Evolutionary conservation across 768 basidiomycete genomes (phyloP).

Genomic region (Boletus rubescentipes): DNA sequence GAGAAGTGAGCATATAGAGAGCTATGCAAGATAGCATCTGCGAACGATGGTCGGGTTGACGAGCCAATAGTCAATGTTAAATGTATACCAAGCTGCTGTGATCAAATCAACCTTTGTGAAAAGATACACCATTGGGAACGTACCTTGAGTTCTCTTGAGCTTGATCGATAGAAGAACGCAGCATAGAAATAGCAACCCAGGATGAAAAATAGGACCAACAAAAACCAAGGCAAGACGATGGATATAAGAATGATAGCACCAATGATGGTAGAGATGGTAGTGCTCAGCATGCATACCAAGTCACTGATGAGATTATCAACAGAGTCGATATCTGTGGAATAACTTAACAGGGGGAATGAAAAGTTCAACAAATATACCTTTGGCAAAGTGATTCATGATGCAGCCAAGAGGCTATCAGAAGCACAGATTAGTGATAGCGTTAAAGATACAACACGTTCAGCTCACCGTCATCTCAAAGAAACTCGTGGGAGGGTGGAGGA

Average conservation of each 20-base stretch:
- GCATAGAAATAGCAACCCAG: constrained; percentile 62
- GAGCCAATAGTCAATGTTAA: background rate
- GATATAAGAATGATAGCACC: constrained; percentile 80
- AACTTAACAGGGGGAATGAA: background rate
- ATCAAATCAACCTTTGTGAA: constrained; percentile 5
- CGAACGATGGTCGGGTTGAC: background rate
- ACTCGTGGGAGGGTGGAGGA: constrained; percentile 85
- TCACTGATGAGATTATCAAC: constrained; percentile 78
- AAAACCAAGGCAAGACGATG: constrained; percentile 80
- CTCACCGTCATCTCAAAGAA: constrained; percentile 85
- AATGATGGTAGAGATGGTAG: constrained; percentile 61
- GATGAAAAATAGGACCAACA: constrained; percentile 67
- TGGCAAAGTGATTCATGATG: constrained; percentile 89
- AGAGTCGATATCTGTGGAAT: constrained; percentile 62
- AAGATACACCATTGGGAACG: constrained; percentile 4
- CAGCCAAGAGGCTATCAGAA: constrained; percentile 67
- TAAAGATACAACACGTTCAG: background rate
- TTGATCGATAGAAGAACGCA: constrained; percentile 81
- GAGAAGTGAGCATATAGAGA: constrained; percentile 91
- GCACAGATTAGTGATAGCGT: background rate
- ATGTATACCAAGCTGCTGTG: constrained; percentile 53
- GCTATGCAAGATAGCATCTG: constrained; percentile 83
- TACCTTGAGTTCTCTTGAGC: constrained; percentile 85
- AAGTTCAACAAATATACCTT: constrained; percentile 42
- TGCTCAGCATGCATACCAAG: constrained; percentile 68